Conservation (phyloP, 805 yeast species). For the Scheffersomyces amazonensis region DNA sequence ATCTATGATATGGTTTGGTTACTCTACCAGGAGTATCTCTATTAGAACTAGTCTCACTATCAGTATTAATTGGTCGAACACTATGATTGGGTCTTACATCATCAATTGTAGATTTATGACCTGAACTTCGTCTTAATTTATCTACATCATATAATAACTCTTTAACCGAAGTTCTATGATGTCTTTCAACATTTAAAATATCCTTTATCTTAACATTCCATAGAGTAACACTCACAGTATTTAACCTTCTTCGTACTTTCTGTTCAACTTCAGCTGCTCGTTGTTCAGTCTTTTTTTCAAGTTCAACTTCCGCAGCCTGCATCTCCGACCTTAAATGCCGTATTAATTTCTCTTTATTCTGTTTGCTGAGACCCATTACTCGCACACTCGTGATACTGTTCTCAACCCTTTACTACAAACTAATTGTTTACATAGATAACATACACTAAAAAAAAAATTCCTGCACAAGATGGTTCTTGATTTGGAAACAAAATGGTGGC, state of each 20-base stretch:
- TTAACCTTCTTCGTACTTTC: conserved; percentile 40
- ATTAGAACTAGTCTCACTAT: not conserved
- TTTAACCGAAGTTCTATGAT: conserved; percentile 27
- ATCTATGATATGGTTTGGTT: not conserved
- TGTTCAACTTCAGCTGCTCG: conserved; percentile 25
- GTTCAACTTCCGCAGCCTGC: conserved; percentile 14
- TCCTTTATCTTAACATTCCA: conserved; percentile 48
- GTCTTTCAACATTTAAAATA: conserved; percentile 45
- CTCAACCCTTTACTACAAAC: too few species aligned
- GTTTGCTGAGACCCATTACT: conserved; percentile 19
- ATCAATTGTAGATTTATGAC: not conserved
- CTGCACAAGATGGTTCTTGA: too few species aligned
- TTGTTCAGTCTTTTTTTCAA: conserved; percentile 23
- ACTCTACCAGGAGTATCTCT: not conserved
- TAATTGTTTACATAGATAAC: too few species aligned
- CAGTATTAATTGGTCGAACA: not conserved
- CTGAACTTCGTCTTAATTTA: conserved; percentile 1
- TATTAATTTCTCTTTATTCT: conserved; percentile 37
- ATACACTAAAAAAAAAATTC: not conserved
- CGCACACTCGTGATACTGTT: too few species aligned
- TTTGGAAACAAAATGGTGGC: conserved; percentile 3
- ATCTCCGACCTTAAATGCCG: conserved; percentile 21
- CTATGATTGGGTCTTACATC: not conserved
- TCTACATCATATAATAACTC: conserved; percentile 23
- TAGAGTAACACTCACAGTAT: conserved; percentile 45